A percentile compares a stretch with the other conserved stretches of the same genome.
phyloP scores from a whole-genome alignment of 23 red algal species.

The Pyropia yezoensis region DNA sequence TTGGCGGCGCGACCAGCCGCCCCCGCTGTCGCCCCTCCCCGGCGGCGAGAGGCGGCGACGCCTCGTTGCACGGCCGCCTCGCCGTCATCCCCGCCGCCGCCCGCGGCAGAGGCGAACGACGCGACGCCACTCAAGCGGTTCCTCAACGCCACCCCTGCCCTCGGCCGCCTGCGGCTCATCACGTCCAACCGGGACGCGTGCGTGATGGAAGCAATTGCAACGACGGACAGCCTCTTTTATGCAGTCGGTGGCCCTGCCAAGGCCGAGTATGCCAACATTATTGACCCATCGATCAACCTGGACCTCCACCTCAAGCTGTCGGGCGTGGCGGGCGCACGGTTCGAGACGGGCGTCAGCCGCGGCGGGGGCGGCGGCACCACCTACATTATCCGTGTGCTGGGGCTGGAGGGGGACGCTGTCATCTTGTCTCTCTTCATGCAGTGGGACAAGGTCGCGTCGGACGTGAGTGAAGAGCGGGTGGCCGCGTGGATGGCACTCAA shows the following conservation, averaged over 20 bases:
- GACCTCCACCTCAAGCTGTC: conserved; percentile 81
- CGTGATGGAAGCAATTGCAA: conserved; percentile 75
- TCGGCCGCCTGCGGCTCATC: conserved; percentile 41
- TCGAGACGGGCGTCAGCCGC: conserved; percentile 76
- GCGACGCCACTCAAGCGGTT: conserved; percentile 65
- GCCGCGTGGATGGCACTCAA: conserved; percentile 72
- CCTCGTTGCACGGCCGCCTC: no score
- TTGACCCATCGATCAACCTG: conserved; percentile 76
- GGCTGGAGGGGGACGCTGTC: conserved; percentile 46
- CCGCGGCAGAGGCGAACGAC: no score
- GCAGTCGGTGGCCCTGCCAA: conserved; percentile 23
- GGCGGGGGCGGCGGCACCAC: conserved; percentile 32
- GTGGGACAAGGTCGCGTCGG: conserved; percentile 60
- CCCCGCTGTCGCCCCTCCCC: no score
- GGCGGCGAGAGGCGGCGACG: no score
- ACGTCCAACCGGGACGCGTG: conserved; percentile 48
- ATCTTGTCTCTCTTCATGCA: conserved; percentile 60
- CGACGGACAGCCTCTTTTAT: conserved; percentile 83
- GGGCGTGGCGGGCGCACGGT: conserved; percentile 56
- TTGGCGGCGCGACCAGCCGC: no score
- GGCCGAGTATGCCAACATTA: conserved; percentile 82
- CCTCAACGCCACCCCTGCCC: conserved; percentile 30
- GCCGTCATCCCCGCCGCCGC: no score
- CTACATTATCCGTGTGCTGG: conserved; percentile 84
- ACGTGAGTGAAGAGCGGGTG: conserved; percentile 45